Base-by-base conservation (phyloP, 768 basidiomycete genomes). In the Suillus subluteus region DNA sequence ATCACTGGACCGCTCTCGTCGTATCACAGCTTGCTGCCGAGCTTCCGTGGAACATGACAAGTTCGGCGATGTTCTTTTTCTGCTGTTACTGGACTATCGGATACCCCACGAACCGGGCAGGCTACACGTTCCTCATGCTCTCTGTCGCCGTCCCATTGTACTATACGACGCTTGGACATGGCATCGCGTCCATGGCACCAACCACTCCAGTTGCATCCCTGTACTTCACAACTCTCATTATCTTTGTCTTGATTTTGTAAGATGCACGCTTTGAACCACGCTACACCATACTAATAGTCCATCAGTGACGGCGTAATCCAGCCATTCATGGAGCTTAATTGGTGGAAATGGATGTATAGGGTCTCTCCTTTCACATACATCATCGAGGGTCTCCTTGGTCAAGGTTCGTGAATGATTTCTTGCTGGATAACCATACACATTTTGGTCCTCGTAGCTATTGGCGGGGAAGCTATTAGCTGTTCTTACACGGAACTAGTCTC, bases 41-140 rank as follows among this genome's bases (percentile, higher is more conserved):
- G 68, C 59, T 89, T 1, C 88, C 87, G 1, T 88, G 86, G 85
- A 88, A 89, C 67, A 82, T 89, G 55, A 9, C 86, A 6, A 85
- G 85, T 38, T 85, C 87, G 2, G 78, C 82, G 0, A 65, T 91
- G 23, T 83, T 88, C 76, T 91, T 86, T 79, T 71, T 89, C 63
- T 86, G 83, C 69, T 91, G 89, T 89, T 91, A 83, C 75, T 90
- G 86, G 85, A 88, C 88, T 6, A 85, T 90, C 59, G 88, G 88
- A 0, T 87, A 87, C 71, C 79, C 80, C 12, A 78, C 77, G 1
- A 79, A 80, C 18, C 78, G 88, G 46, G 88, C 82, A 5, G 90
- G 83, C 18, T 89, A 85, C 70, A 86, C 84, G 2, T 89, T 81
- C 72, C 80, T 90, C 6, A 76, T 87, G 69, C 66, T 87, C 38